A percentile compares a stretch with the other conserved stretches of the same genome.
phyloP scores from a whole-genome alignment of 163 green algal species.

The Scenedesmus sp. region DNA sequence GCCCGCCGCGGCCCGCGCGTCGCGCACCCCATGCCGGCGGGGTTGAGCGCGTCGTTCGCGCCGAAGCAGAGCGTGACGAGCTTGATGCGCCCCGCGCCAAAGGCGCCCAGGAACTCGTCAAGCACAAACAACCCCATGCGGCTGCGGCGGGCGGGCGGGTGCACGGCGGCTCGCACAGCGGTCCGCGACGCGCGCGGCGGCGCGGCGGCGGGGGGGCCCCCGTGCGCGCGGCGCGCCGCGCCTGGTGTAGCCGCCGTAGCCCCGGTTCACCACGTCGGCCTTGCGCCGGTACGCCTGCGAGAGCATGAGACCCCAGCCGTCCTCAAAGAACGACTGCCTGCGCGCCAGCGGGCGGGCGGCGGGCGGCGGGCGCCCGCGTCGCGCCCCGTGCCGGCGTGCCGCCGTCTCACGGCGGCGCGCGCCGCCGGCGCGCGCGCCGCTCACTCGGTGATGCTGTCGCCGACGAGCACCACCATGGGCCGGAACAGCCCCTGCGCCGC shows the following conservation, averaged over 20 bases:
- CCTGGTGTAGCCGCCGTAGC: background rate
- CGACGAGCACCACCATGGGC: slow-evolving; percentile 46
- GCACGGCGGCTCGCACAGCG: too few species aligned
- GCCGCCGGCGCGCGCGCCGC: too few species aligned
- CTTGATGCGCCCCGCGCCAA: slow-evolving; percentile 2
- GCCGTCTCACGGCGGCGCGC: too few species aligned
- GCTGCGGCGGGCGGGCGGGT: too few species aligned
- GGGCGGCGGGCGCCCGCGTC: too few species aligned
- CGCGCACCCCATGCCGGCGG: too few species aligned
- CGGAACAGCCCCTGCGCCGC: slow-evolving; percentile 11
- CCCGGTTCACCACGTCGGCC: background rate
- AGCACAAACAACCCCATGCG: slow-evolving; percentile 60
- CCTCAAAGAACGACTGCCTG: background rate
- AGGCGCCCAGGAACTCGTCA: slow-evolving; percentile 46
- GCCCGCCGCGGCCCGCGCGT: too few species aligned
- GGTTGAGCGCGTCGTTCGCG: slow-evolving; percentile 89
- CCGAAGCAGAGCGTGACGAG: slow-evolving; percentile 84
- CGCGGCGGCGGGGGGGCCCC: too few species aligned
- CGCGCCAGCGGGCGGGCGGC: too few species aligned
- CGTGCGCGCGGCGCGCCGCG: too few species aligned
- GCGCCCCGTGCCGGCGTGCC: too few species aligned
- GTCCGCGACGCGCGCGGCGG: too few species aligned
- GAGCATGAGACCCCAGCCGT: slow-evolving; percentile 42
- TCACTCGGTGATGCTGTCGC: slow-evolving; percentile 51
- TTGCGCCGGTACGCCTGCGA: slow-evolving; percentile 30